Percentiles rank a stretch among this genome's conserved stretches.
These are phyloP conservation scores for Secale cereale DNA, from an alignment of 176 grass and related monocot species.

Conservation along the genomic window DNA sequence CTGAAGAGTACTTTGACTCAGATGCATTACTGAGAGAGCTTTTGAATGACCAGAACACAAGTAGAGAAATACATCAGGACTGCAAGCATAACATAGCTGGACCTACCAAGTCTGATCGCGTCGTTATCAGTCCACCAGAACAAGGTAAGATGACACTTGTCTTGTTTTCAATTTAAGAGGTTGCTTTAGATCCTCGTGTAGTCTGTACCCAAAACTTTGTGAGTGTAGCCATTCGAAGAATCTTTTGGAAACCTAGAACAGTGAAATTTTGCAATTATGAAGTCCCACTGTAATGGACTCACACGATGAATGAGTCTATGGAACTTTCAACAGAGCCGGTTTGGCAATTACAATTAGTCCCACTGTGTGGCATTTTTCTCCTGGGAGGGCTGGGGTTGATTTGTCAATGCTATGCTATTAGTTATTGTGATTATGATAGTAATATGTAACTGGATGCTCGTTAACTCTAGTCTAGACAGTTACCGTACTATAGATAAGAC, in stretches of 20 bases:
- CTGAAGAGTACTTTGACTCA: constrained; percentile 52
- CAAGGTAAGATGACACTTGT: constrained; percentile 33
- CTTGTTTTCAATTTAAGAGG: neutral
- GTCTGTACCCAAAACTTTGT: neutral
- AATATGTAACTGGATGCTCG: neutral
- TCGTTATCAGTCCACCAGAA: constrained; percentile 40
- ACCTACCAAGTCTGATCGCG: constrained; percentile 19
- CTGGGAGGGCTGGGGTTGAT: too few relatives aligned
- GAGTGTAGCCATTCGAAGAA: neutral
- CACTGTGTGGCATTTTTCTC: neutral
- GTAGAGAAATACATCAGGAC: constrained; percentile 14
- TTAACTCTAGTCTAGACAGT: neutral
- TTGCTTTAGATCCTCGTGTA: neutral
- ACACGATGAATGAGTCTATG: neutral
- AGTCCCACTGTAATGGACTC: neutral
- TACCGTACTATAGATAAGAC: neutral
- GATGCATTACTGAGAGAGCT: constrained; percentile 44
- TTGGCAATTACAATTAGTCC: neutral
- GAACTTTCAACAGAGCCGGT: neutral
- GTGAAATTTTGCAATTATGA: neutral
- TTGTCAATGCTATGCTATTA: neutral
- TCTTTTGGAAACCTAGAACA: neutral
- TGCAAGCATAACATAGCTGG: constrained; percentile 23
- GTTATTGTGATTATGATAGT: neutral
- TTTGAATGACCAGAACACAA: constrained; percentile 17